Evolutionary conservation across 2,329 filamentous ascomycete species (phyloP), one percentile per base, ranked within the genome.

Genomic region (Sclerotinia nivalis): DNA sequence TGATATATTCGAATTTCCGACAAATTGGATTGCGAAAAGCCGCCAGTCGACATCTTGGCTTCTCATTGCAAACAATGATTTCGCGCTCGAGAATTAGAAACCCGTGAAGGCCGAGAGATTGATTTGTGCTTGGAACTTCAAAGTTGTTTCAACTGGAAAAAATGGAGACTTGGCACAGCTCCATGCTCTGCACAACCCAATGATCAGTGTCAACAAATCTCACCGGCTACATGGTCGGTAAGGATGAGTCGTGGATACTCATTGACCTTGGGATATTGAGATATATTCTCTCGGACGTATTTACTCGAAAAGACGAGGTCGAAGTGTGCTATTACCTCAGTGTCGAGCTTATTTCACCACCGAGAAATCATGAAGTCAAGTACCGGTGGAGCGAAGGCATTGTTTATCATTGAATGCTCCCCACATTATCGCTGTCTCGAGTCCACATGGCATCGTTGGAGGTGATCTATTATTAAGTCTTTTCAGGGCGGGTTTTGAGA

Each of bases 81-180:
- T 60, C 25, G 25, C 40, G 13, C 40, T 60, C 40, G 37, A 60
- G 10, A 28, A 45, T 22, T 45, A 2, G 40, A 20, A 45, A 18
- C 4, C 15, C n/a, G 15, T 60, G 40, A 60, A 60, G 40, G 58
- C 58, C 58, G 58, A 60, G 40, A 43, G 40, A 18, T 43, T 15
- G 58, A 45, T 31, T 31, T 45, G 58, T 60, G 58, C 58, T 60
- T 60, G 43, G 58, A 25, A 15, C n/a, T n/a, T n/a, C 10, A 25
- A 60, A 31, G 8, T 60, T 45, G 58, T 60, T 60, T 60, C 58
- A 60, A 60, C 58, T 60, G 58, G 40, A 10, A 31, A 45, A 45
- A 45, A 45, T 28, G 28, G 15, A 13, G 25, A 25, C 37, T 60
- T 60, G 58, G 58, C 58, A 60, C 20, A 45, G 5, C 8, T 20